Evolutionary conservation across 768 basidiomycete species (phyloP), one percentile per base, ranked within the genome.

Genomic region (Amanita molliuscula): DNA sequence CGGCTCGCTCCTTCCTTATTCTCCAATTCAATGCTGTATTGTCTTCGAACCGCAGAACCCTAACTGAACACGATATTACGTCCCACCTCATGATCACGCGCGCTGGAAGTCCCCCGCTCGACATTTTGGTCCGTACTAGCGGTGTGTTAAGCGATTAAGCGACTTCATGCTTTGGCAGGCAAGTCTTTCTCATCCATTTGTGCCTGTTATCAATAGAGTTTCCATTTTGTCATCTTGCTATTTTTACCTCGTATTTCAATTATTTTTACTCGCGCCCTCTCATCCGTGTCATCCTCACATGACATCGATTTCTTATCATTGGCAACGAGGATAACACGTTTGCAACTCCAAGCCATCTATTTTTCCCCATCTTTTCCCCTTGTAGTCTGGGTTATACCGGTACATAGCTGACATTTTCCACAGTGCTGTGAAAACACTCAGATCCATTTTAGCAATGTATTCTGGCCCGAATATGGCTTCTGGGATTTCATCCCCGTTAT

Each of bases 141-240:
- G 91, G 93, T 9, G 93, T 9, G 96, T 95, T 4, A 84, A 79
- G 51, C 76, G 92, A 3, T 66, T 96, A 20, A 91, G 88, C 59
- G 91, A 96, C 57, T 99, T 82, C 61, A 64, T 97, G 61, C 77
- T 94, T 13, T 99, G 95, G 96, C 96, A 99, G 87, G 94, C 88
- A 50, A 51, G 79, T 67, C 2, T 31, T 31, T 31, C 4, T 31
- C 31, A 31, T 31, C 11, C 29, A 31, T 31, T 31, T 28, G 28
- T 28, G 9, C 6, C 28, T 28, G 28, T 28, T 9, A 31, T 31
- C 11, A 11, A 31, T 31, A 31, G 31, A 31, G 4, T 31, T 31
- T 10, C 31, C 31, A 23, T 31, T 23, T 23, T 13, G 31, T 5
- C 31, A 13, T 31, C 4, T 31, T 31, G 2, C 9, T n/a, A n/a